Base-by-base conservation (phyloP, 139 green algal genomes). In the Spirogloea muscicola region DNA sequence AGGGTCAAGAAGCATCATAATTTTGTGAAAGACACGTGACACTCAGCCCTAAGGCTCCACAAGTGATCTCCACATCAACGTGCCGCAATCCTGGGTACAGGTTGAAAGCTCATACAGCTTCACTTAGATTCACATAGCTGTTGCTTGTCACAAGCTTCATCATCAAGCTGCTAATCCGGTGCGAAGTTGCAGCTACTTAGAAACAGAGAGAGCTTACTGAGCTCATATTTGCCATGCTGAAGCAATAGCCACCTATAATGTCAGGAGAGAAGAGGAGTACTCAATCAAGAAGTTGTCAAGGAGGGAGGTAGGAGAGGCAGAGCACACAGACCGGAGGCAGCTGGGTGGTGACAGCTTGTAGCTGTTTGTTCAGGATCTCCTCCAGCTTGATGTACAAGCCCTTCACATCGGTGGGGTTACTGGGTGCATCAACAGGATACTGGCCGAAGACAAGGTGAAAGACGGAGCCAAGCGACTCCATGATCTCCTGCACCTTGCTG, bases 381-480 rank as follows among this genome's bases (percentile, higher is more conserved):
- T 55, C 21, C 46, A 31, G 21, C 21, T 55, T 55, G 21, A 55
- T 55, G 46, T 21, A 55, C 46, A 55, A 55, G 21, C 46, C 21
- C 21, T 21, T 55, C 46, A 55, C 46, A 55, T 55, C 21, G 46
- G 21, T 21, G 18, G 36, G 67, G 10, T 61, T 13, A 42, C 34
- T 31, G 46, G 41, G 29, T 46, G 49, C 34, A 21, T 34, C 18
- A 49, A 36, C 42, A 49, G 64, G 2, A 38, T 43, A 80, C 31
- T 42, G 40, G 16, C 29, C 31, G 36, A 65, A 51, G 21, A 43
- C 51, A 31, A 61, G 64, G 25, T 48, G 27, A 29, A 87, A 25
- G 27, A 87, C 58, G 39, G 61, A 40, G 44, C 76, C 76, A 18
- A 89, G 74, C 37, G 70, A 58, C 18, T 52, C 62, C 1, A 81